Percentiles rank a stretch among this genome's conserved stretches.
These are phyloP conservation scores for Perilla frutescens DNA, from an alignment of 257 asterid genomes.

Conservation along the genomic window DNA sequence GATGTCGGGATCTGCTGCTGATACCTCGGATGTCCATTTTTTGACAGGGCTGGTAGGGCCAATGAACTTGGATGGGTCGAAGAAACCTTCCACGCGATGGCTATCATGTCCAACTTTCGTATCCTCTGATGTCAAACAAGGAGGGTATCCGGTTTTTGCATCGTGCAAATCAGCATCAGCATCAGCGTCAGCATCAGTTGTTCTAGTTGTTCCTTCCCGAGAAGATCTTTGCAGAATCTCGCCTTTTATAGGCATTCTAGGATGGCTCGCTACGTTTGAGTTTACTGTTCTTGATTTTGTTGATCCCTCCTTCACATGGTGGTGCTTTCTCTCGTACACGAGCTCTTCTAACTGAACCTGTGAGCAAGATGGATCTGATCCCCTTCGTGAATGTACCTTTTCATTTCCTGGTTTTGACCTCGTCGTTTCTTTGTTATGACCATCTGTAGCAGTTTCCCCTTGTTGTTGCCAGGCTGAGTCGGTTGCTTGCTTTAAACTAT, in stretches of 20 bases:
- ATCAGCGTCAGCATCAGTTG: background rate
- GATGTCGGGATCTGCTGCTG: constrained; percentile 39
- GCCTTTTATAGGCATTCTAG: constrained; percentile 30
- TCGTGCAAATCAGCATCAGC: constrained; percentile 26
- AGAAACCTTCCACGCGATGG: constrained; percentile 37
- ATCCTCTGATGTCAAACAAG: constrained; percentile 17
- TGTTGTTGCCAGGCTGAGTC: constrained; percentile 28
- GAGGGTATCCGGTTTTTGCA: constrained; percentile 16
- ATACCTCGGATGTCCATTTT: constrained; percentile 64
- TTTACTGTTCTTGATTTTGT: constrained; percentile 28
- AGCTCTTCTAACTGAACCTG: constrained; percentile 41
- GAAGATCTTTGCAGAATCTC: constrained; percentile 32
- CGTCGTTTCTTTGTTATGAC: constrained; percentile 23
- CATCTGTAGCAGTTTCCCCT: constrained; percentile 28
- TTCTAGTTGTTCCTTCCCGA: constrained; percentile 29
- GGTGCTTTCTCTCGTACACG: constrained; percentile 1
- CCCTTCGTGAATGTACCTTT: constrained; percentile 38
- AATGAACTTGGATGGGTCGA: constrained; percentile 51
- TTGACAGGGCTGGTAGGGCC: constrained; percentile 64
- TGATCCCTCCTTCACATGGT: constrained; percentile 21
- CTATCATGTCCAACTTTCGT: constrained; percentile 28
- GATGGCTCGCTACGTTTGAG: constrained; percentile 26
- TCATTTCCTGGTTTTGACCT: constrained; percentile 35
- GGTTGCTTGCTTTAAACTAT: constrained; percentile 36
- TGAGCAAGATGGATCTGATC: constrained; percentile 26